Base-by-base conservation (phyloP, 352 stramenopile genomes). In the Lagenidium sp. region DNA sequence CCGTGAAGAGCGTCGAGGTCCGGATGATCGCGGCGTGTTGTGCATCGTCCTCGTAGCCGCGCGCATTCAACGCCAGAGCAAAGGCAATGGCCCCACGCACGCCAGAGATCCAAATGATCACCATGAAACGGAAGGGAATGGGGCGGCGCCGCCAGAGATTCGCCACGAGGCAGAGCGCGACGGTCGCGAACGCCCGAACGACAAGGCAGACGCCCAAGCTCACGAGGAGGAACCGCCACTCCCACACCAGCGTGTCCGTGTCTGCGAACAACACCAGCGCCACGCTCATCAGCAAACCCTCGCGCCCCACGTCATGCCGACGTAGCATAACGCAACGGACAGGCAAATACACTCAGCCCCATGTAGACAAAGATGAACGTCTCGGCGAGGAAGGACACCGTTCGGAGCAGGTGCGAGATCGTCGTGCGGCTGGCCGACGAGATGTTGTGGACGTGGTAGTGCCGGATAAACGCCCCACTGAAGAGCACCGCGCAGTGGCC, bases 401-500 rank as follows among this genome's bases (percentile, higher is more conserved):
- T 86, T 18, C 65, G 54, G 4, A 86, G 47, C 30, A 86, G 42
- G 23, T 86, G 71, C 52, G 64, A 71, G 53, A 86, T 80, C 4
- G 74, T 66, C 13, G 63, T 60, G 0, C 68, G 66, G 41, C 68
- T 83, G 32, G 61, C 52, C 22, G 70, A 61, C 7, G 68, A 81
- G 36, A 86, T 75, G 41, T 65, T 86, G 54, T 82, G 69, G 54
- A 82, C 63, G 59, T 86, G 74, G 43, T 86, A 86, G 42, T 87
- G 74, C 3, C 68, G 58, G 25, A 87, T 85, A 25, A 85, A 79
- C 1, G 80, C 72, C 10, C 75, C 88, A 29, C 80, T 94, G 54
- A 97, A 96, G 38, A 97, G 87, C 18, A 97, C 93, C 0, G 78
- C 76, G 15, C 97, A 63, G 16, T 97, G 91, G 21, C 93, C 90